A percentile compares a stretch with the other conserved stretches of the same genome.
phyloP scores from a whole-genome alignment of 192 early-diverging fungal species.

The Linderina pennispora region DNA sequence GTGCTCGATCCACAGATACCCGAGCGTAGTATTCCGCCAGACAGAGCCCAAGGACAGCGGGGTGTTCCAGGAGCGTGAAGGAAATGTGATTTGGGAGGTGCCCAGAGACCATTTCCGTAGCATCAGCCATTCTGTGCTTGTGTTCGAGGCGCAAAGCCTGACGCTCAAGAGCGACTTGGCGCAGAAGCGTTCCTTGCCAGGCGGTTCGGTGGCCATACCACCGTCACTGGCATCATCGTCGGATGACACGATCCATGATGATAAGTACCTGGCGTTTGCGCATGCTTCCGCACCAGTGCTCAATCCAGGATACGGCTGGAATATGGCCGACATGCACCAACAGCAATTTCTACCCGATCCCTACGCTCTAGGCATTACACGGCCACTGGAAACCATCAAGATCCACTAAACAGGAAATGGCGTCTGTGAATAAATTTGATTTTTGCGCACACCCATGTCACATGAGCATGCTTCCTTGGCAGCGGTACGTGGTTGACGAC shows the following conservation, averaged over 20 bases:
- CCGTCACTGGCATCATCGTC: no score
- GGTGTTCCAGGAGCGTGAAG: slow-evolving; percentile 8
- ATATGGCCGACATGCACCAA: neutral
- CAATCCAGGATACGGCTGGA: slow-evolving; percentile 36
- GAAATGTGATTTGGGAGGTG: slow-evolving; percentile 37
- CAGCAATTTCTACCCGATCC: neutral
- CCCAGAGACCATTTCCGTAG: slow-evolving; percentile 32
- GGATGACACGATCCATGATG: slow-evolving; percentile 1
- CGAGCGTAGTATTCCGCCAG: slow-evolving; percentile 28
- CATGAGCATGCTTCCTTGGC: no score
- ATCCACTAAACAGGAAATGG: no score
- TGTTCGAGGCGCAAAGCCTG: slow-evolving; percentile 17
- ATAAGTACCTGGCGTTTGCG: slow-evolving; percentile 25
- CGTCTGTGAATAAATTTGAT: no score
- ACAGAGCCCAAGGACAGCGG: slow-evolving; percentile 8
- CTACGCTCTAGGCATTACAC: neutral
- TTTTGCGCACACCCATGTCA: no score
- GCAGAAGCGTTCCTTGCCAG: no score
- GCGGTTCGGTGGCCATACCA: no score
- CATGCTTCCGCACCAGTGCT: slow-evolving; percentile 32
- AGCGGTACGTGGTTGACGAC: no score
- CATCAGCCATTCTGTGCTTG: slow-evolving; percentile 24
- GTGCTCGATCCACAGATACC: slow-evolving; percentile 22
- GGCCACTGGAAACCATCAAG: neutral
- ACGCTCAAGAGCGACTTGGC: slow-evolving; percentile 7